phyloP scores from a whole-genome alignment of 441 rosid genomes.

The Syzygium malaccense region DNA sequence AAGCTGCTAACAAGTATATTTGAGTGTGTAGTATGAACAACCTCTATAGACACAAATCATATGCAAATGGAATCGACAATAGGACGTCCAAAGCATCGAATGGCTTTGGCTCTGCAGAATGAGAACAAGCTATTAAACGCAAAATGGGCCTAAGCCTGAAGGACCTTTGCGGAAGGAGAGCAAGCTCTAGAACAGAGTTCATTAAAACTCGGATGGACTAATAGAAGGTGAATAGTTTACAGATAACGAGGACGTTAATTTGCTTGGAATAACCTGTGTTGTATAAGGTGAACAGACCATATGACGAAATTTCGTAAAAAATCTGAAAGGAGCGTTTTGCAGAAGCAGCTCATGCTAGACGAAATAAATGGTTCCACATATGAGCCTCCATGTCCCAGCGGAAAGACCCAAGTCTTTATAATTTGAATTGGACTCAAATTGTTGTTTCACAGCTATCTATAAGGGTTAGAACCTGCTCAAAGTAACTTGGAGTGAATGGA shows the following conservation, averaged over 20 bases:
- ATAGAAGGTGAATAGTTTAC: not conserved
- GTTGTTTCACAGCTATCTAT: not conserved
- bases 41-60: not conserved
- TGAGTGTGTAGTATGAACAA: not conserved
- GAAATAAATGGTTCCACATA: not conserved
- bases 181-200: not conserved
- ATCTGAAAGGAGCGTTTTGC: not conserved
- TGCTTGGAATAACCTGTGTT: not conserved
- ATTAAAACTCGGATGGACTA: not conserved
- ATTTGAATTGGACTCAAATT: not conserved
- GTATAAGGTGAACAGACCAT: too few relatives aligned
- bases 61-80: too few relatives aligned
- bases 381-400: not conserved
- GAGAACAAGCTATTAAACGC: not conserved
- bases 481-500: not conserved
- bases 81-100: not conserved
- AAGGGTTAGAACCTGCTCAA: not conserved
- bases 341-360: not conserved
- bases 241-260: not conserved
- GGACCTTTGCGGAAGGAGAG: not conserved
- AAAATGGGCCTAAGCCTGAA: not conserved
- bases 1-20: not conserved
- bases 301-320: not conserved
- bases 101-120: not conserved
- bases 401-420: not conserved